Base-by-base conservation (phyloP, 331 rosid genomes). In the Dryas integrifolia region DNA sequence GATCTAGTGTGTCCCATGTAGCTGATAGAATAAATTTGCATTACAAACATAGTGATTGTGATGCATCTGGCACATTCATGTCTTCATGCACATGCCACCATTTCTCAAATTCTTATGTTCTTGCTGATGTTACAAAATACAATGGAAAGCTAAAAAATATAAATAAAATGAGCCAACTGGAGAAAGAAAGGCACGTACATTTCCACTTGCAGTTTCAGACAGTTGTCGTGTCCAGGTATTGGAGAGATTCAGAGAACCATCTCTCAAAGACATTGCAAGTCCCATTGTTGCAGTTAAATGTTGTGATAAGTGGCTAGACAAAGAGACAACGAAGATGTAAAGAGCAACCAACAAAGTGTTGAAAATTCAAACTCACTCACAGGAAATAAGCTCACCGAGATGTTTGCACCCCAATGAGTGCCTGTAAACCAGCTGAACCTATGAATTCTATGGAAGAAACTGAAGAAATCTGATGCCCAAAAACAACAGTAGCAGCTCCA, bases 151-250 rank as follows among this genome's bases (percentile, higher is more conserved):
- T 5, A 47, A 10, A 65, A 21, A 5, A 45, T 24, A 13, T 41
- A 39, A 35, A 55, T 12, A 67, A 79, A 47, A 5, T 3, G 7
- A 55, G 74, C 18, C 65, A 70, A 56, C 65, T 41, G 49, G 43
- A 70, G 56, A 18, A 69, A 43, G 70, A 47, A 81, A 51, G 10
- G 52, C 76, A 15, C 83, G 58, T 85, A 94, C 98, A 89, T 85
- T 84, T 84, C 96, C 98, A 26, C 77, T 78, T 55, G 96, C 75
- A 71, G 91, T 88, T 65, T 91, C 92, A 70, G 98, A 88, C 55
- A 94, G 82, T 82, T 91, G 97, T 57, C 98, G 98, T 53, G 87
- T 86, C 98, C 98, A 94, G 45, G 83, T 70, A 79, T 94, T 94
- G 63, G 98, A 85, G 69, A 94, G 97, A 84, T 84, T 94, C 84